Percentiles rank a stretch among this genome's conserved stretches.
These are phyloP conservation scores for Calonectria hongkongensis DNA, from an alignment of 2,329 filamentous ascomycete genomes.

Conservation along the genomic window DNA sequence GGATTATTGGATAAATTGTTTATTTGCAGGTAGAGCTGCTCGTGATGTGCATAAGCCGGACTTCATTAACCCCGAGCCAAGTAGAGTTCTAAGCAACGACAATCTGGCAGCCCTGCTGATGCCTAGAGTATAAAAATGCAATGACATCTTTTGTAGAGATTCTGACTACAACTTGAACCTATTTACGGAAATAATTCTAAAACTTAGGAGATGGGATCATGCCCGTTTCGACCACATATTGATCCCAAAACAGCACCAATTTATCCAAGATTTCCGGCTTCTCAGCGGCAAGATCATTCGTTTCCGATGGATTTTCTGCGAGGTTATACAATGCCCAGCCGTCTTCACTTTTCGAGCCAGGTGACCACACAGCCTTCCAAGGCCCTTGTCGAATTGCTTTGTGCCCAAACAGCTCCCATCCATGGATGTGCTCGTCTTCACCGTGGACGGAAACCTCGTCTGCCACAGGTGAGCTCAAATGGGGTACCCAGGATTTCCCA, in stretches of 20 bases:
- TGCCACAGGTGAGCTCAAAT: conserved; percentile 55
- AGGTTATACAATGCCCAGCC: conserved; percentile 44
- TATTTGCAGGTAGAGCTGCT: too few species aligned
- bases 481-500: conserved; percentile 57
- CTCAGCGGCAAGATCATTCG: conserved; percentile 35
- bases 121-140: too few species aligned
- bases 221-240: conserved; percentile 43
- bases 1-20: too few species aligned
- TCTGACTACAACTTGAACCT: too few species aligned
- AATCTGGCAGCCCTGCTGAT: too few species aligned
- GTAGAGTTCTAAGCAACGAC: too few species aligned
- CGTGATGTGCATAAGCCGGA: too few species aligned
- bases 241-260: conserved; percentile 40
- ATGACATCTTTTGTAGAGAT: too few species aligned
- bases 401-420: conserved; percentile 75
- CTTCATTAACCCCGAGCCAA: too few species aligned
- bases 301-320: conserved; percentile 37
- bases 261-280: conserved; percentile 34
- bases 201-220: conserved; percentile 36
- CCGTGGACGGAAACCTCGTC: conserved; percentile 65
- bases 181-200: not conserved
- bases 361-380: conserved; percentile 75
- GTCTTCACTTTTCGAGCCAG: conserved; percentile 1
- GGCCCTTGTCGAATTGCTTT: conserved; percentile 71
- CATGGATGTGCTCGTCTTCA: conserved; percentile 68